Base-by-base conservation (phyloP, 1,139 yeast genomes). In the Saccharomyces hybrid region DNA sequence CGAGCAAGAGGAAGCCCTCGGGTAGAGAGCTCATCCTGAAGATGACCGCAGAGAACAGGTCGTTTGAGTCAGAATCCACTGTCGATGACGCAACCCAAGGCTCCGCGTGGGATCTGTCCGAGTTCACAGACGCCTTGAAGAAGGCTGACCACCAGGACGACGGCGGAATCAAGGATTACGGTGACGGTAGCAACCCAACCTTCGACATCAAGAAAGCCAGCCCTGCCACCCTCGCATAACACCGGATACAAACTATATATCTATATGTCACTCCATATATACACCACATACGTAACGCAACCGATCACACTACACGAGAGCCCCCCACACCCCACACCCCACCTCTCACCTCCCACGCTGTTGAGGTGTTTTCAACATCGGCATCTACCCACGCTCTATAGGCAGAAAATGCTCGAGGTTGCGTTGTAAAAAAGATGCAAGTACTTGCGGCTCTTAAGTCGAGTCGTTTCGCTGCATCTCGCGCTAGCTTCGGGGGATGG, bases 11-110 rank as follows among this genome's bases (percentile, higher is more conserved):
- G 61, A 73, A 72, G 49, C 74, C 83, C 59, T 82, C 89, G 26
- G 99, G 99, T 64, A 84, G 84, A 71, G 96, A 93, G 73, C 76
- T 90, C 57, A 80, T 93, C 61, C 78, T 83, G 70, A 83, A 86
- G 72, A 83, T 85, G 73, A 88, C 81, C 71, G 76, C 84, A 52
- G 93, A 87, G 66, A 88, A 76, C 59, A 67, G 62, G 51, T 66
- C 64, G 48, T 65, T 64, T 52, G 72, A 67, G 48, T 75, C 71
- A 46, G 73, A 77, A 31, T 88, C 82, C 58, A 80, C 78, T 58
- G 75, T 70, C 19, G 51, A 50, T 12, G 58, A 56, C 8, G 48
- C 16, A 3, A 76, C 75, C n/a, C 69, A 71, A 38, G 87, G 85
- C 50, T 83, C 83, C 26, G 86, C 82, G 58, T 83, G 85, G 78